Evolutionary conservation across 2,329 filamentous ascomycete genomes (phyloP).

Genomic region (Fusarium tricinctum): DNA sequence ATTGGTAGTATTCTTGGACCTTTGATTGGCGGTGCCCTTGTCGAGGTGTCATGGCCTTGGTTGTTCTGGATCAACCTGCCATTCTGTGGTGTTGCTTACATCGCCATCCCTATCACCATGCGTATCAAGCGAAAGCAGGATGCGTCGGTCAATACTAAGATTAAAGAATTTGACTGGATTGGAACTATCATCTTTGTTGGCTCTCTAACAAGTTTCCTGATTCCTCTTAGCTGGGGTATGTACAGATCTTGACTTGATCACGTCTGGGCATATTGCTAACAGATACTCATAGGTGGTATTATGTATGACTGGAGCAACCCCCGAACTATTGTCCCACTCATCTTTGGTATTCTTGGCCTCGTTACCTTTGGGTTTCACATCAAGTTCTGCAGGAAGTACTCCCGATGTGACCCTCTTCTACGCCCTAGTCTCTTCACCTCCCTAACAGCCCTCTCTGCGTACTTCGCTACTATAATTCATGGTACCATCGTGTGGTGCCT

Average conservation of each 20-base stretch:
- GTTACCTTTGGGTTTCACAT: constrained; percentile 40
- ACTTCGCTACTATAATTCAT: constrained; percentile 43
- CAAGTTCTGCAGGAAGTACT: constrained; percentile 40
- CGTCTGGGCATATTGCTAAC: constrained; percentile 10
- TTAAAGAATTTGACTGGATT: constrained; percentile 69
- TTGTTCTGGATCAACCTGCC: constrained; percentile 76
- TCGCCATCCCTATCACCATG: constrained; percentile 42
- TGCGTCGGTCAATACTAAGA: constrained; percentile 22
- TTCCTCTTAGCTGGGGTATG: constrained; percentile 45
- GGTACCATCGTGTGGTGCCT: constrained; percentile 45
- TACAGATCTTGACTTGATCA: background rate
- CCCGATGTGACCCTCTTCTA: constrained; percentile 42
- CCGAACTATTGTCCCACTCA: constrained; percentile 72
- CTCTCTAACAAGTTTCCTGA: constrained; percentile 62
- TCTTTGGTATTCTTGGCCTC: constrained; percentile 64
- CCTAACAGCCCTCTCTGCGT: constrained; percentile 41
- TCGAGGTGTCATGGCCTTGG: constrained; percentile 70
- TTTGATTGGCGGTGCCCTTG: constrained; percentile 67
- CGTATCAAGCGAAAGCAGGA: constrained; percentile 35
- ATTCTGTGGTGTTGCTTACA: constrained; percentile 54
- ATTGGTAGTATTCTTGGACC: constrained; percentile 63
- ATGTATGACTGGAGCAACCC: constrained; percentile 75
- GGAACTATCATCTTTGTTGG: constrained; percentile 73
- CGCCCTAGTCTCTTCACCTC: constrained; percentile 46
- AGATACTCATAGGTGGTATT: constrained; percentile 64